A percentile compares a stretch with the other conserved stretches of the same genome.
Evolutionary conservation across 495 filamentous ascomycete species (phyloP).

Genomic region (Talaromyces wortmannii): DNA sequence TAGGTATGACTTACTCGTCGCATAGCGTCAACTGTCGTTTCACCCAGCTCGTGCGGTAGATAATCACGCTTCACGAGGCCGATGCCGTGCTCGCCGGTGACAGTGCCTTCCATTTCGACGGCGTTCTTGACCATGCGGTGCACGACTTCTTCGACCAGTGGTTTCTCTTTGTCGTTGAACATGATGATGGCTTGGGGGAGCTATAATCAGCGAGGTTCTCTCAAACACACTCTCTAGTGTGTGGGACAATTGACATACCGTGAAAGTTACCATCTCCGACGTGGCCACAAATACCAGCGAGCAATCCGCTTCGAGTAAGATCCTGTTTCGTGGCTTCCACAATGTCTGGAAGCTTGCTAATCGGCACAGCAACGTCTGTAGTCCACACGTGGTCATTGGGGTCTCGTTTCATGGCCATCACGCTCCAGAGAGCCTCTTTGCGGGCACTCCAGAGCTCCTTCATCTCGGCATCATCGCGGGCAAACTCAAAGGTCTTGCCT

Average conservation of each 20-base stretch:
- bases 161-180: slow-evolving; percentile 47
- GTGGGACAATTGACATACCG: slow-evolving; percentile 24
- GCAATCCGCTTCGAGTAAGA: slow-evolving; percentile 45
- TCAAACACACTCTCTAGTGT: neutral
- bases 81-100: slow-evolving; percentile 59
- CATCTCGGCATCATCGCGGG: slow-evolving; percentile 46
- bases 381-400: slow-evolving; percentile 58
- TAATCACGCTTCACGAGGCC: slow-evolving; percentile 58
- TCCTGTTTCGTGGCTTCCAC: slow-evolving; percentile 57
- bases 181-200: slow-evolving; percentile 41
- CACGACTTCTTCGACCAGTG: slow-evolving; percentile 44
- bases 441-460: slow-evolving; percentile 55
- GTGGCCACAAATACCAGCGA: slow-evolving; percentile 60
- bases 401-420: slow-evolving; percentile 49
- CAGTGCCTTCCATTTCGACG: slow-evolving; percentile 58
- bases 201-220: neutral
- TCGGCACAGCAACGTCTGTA: slow-evolving; percentile 61
- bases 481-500: slow-evolving; percentile 52
- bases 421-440: slow-evolving; percentile 54
- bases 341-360: slow-evolving; percentile 53
- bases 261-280: slow-evolving; percentile 65
- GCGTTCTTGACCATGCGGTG: slow-evolving; percentile 56
- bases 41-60: slow-evolving; percentile 49
- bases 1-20: slow-evolving; percentile 40
- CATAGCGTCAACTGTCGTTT: slow-evolving; percentile 54